Base-by-base conservation (phyloP, 1,284 basidiomycete species). In the Trametes polyzona region DNA sequence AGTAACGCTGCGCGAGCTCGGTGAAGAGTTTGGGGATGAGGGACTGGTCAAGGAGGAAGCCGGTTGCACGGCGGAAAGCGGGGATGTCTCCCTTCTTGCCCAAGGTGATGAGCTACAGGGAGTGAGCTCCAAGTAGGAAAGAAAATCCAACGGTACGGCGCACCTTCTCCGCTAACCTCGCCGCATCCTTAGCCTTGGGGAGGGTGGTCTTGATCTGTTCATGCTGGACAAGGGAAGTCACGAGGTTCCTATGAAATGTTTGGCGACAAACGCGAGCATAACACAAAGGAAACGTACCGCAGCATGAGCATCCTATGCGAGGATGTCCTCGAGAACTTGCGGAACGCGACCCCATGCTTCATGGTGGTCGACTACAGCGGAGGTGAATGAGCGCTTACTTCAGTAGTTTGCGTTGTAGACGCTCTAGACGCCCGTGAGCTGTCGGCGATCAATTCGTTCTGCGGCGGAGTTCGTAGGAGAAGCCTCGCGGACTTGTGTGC, bases 201-300 rank as follows among this genome's bases (percentile, higher is more conserved):
- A 98, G 78, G 0, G 97, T 99, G 5, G 97, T 99, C 72, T 92
- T 91, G 73, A 99, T 96, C 69, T 94, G 90, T 71, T 98, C 95
- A 76, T 99, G 95, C 71, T 98, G 87, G 59, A 99, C 84, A 44
- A 99, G 83, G 14, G 95, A 96, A 17, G 95, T 93, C 65, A 99
- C 96, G 52, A 99, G 78, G 74, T 98, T 98, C 64, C 96, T 95
- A 68, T 17, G 14, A 12, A 17, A 35, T 26, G 27, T 44, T 57
- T 17, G 55, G 43, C 16, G n/a, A 17, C 6, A n/a, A 9, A 2
- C 27, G 9, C n/a, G n/a, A 26, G 35, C 1, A 47, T 24, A 3
- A 4, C 8, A 24, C 8, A 12, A 23, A 14, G 3, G 14, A 29
- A 24, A 56, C 77, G 37, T 66, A 95, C 93, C 93, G 81, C 56